Evolutionary conservation across 805 yeast species (phyloP), one percentile per base, ranked within the genome.

Genomic region (Yarrowia sp.): DNA sequence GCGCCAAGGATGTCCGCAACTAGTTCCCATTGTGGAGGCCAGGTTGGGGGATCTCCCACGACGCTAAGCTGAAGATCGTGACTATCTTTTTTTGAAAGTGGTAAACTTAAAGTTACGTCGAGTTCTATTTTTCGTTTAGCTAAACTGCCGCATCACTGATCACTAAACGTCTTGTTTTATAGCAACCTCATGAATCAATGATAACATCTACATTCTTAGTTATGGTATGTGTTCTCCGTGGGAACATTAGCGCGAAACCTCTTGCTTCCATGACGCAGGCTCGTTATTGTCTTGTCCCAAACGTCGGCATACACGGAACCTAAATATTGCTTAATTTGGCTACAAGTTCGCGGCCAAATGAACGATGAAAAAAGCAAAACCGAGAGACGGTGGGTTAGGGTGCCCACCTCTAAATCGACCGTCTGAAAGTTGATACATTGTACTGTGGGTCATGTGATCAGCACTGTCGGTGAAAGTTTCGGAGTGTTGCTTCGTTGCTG

Each of bases 361-460:
- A 4, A 32, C 15, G 15, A 32, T 9, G 9, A 47, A 32, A 45
- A n/a, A 31, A 45, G 15, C 33, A 9, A 10, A 31, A 31, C 8
- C 22, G 13, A 22, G 17, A 3, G 5, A 14, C 4, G 35, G 22
- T 31, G 53, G 53, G 9, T 33, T 14, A 17, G 39, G 53, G 15
- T 15, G 39, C 53, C 51, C 36, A 31, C 51, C 33, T 10, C 4
- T 17, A 15, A 10, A 35, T n/a, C n/a, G n/a, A n/a, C n/a, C n/a
- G n/a, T n/a, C n/a, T n/a, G n/a, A n/a, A n/a, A n/a, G n/a, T n/a
- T n/a, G n/a, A n/a, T 10, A 35, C 10, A 35, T 35, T 9, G 13
- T 35, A 35, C 38, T 35, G 38, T 35, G 38, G 38, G 38, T 45
- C 51, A 45, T 32, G 51, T 45, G 51, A 45, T 45, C 50, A n/a